Base-by-base conservation (phyloP, 129 eudicot species). In the Lactuca saligna region DNA sequence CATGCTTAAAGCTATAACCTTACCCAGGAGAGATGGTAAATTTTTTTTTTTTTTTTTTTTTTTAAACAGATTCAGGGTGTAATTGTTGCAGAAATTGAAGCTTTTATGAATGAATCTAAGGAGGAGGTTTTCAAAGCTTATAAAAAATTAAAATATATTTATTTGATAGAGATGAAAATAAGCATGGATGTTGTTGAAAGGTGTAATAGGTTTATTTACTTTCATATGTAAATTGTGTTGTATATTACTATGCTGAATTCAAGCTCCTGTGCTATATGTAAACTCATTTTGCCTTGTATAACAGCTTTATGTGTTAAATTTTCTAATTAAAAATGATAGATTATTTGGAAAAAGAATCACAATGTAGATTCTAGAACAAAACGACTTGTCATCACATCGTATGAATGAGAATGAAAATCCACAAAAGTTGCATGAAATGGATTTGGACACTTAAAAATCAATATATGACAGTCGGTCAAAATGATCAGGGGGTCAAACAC, bases 141-240 rank as follows among this genome's bases (percentile, higher is more conserved):
- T 11, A 42, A 56, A 25, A 42, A 56, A 25, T 60, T 62, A 56
- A 54, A 62, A 76, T 76, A 25, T 25, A 25, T 25, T 61, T 76
- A 63, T 76, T 54, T 42, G 70, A 68, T 76, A 61, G 70, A 54
- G 70, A 54, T 69, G 70, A 41, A 69, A 61, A 62, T 50, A 39
- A 48, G 67, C n/a, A 76, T 59, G 37, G 64, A 69, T 55, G 14
- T 39, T 20, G n/a, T 65, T 37, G 68, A 38, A 75, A 66, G 68
- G 57, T 58, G 63, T 49, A 60, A 61, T 76, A 69, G 56, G 35
- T 50, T 20, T 59, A 46, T 31, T 42, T 34, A 37, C 48, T 53
- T 68, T 33, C 32, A 54, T 62, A 41, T 62, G 70, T 69, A 76
- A 61, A 69, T 76, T 68, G 32, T 76, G 57, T 3, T 76, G 63